Percentiles rank a stretch among this genome's conserved stretches.
Conservation (phyloP, 1,284 basidiomycete genomes). For the Termitomyces sp. region DNA sequence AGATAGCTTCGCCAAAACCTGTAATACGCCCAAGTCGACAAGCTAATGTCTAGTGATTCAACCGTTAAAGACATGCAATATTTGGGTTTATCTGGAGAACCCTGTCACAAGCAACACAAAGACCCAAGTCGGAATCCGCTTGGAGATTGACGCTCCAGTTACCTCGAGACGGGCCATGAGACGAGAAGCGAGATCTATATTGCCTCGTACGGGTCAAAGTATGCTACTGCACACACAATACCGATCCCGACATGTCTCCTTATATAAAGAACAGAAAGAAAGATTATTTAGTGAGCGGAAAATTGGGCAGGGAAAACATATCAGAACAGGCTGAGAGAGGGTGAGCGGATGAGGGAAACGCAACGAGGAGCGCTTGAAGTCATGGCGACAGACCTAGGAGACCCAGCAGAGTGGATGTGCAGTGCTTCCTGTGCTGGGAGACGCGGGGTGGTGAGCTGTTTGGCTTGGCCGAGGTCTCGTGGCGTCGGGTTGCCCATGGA, state of each 20-base stretch:
- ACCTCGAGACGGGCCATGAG: conserved; percentile 3
- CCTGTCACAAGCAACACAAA: conserved; percentile 78
- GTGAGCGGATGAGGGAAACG: conserved; percentile 12
- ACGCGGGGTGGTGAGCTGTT: background rate
- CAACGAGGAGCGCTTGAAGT: conserved; percentile 21
- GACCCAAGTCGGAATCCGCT: conserved; percentile 68
- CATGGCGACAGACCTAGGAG: conserved; percentile 25
- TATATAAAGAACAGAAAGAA: conserved; percentile 20
- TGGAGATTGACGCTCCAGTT: no score
- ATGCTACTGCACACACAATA: conserved; percentile 39
- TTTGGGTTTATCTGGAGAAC: conserved; percentile 54
- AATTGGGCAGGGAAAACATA: background rate
- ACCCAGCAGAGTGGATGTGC: conserved; percentile 20
- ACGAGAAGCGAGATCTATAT: background rate
- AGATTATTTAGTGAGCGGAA: background rate
- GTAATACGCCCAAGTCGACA: conserved; percentile 59
- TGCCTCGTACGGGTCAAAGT: conserved; percentile 27
- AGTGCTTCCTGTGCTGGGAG: conserved; percentile 20
- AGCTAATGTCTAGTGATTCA: no score
- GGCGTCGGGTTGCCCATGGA: conserved; percentile 41
- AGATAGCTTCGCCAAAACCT: conserved; percentile 41
- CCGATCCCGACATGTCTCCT: conserved; percentile 41
- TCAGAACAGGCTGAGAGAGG: background rate
- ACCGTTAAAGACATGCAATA: background rate
- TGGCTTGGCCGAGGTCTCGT: conserved; percentile 8